Evolutionary conservation across 768 basidiomycete species (phyloP).

Genomic region (Phanerochaete carnosa): DNA sequence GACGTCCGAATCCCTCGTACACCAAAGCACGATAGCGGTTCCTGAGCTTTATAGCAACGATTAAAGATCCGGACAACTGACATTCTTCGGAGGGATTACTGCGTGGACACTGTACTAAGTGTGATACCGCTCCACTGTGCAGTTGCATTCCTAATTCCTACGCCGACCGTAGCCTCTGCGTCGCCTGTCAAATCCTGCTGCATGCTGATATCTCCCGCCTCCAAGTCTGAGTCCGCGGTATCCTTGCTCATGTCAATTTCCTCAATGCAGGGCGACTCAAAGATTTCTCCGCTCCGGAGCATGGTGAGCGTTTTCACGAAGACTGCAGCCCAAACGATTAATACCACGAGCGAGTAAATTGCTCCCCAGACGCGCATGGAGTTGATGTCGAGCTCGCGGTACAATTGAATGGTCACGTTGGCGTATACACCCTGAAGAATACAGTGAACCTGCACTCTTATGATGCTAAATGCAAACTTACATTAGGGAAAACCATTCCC

Average conservation of each 20-base stretch:
- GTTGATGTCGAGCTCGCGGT: conserved; percentile 43
- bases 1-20: no score
- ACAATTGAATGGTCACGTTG: conserved; percentile 55
- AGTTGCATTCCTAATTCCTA: not conserved
- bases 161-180: not conserved
- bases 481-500: conserved; percentile 73
- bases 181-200: not conserved
- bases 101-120: no score
- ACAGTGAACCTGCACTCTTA: not conserved
- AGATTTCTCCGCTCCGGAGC: conserved; percentile 36
- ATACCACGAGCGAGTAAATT: conserved; percentile 46
- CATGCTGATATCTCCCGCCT: not conserved
- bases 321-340: conserved; percentile 52
- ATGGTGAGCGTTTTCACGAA: conserved; percentile 38
- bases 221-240: not conserved
- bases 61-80: no score
- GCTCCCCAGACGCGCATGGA: conserved; percentile 60
- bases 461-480: conserved; percentile 25
- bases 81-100: no score
- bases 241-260: conserved; percentile 21
- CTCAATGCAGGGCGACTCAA: conserved; percentile 40
- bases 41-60: no score
- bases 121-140: not conserved
- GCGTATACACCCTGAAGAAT: conserved; percentile 58
- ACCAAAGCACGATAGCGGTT: no score